Percentiles rank a stretch among this genome's conserved stretches.
Evolutionary conservation across 768 basidiomycete genomes (phyloP).

Genomic region (Cubamyces sp.): DNA sequence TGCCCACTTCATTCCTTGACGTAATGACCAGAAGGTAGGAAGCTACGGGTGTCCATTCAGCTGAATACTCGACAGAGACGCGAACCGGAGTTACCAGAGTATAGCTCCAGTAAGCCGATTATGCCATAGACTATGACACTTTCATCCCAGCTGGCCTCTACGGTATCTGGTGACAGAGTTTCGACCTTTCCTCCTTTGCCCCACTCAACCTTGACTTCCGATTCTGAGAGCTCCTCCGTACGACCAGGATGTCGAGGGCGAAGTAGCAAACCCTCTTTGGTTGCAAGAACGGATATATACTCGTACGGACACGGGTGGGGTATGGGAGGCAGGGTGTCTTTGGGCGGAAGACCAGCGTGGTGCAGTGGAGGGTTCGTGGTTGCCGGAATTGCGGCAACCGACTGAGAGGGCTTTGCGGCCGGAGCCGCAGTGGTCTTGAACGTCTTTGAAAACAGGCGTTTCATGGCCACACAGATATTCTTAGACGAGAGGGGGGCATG

Average conservation of each 20-base stretch:
- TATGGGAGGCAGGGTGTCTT: conserved; percentile 64
- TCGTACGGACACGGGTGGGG: conserved; percentile 79
- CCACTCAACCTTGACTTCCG: conserved; percentile 62
- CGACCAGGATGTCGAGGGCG: conserved; percentile 49
- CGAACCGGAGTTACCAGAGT: conserved; percentile 54
- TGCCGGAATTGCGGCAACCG: background rate
- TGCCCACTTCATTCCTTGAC: conserved; percentile 62
- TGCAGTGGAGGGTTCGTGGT: conserved; percentile 27
- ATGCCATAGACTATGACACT: conserved; percentile 73
- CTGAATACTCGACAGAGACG: background rate
- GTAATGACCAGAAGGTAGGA: conserved; percentile 80
- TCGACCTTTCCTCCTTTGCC: conserved; percentile 58
- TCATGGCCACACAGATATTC: conserved; percentile 32
- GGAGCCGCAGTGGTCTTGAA: conserved; percentile 19
- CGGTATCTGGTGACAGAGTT: conserved; percentile 46
- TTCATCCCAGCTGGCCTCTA: conserved; percentile 55
- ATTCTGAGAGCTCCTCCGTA: conserved; percentile 25
- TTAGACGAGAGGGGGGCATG: conserved; percentile 7
- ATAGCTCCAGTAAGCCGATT: conserved; percentile 73
- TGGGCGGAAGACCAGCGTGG: conserved; percentile 55
- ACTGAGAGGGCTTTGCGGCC: conserved; percentile 7
- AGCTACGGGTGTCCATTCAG: conserved; percentile 43
- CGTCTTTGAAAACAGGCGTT: conserved; percentile 35
- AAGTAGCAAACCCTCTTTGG: conserved; percentile 67
- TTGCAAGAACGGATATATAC: conserved; percentile 62